Base-by-base conservation (phyloP, 2,329 filamentous ascomycete genomes). In the Parafenestella ontariensis region DNA sequence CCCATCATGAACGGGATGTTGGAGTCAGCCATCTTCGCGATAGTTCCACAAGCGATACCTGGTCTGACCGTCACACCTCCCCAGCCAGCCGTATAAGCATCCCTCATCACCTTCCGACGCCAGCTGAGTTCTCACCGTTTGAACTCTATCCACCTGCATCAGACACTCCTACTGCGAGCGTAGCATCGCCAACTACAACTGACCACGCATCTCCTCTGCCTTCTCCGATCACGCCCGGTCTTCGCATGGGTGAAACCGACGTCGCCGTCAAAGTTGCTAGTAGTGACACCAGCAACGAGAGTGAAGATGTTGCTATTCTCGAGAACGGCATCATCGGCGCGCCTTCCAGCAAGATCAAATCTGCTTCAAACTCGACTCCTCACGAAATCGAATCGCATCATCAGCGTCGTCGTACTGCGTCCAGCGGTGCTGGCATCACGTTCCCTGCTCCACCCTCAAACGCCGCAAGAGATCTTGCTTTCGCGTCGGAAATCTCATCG, bases 181-280 rank as follows among this genome's bases (percentile, higher is more conserved):
- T 68, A 6, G 58, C 63, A 17, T 73, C 72, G 2, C 70, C 70
- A 18, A 71, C 67, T 3, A 75, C 69, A 1, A 69, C 63, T 7
- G 66, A 62, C 18, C 70, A 70, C 41, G 56, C 66, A 1, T 73
- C 71, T 1, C 71, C 66, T 28, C 58, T 75, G 1, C 72, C 74
- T 11, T 76, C 73, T 0, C 74, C 74, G 0, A 52, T 74, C n/a
- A 76, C 74, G 0, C 74, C 74, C 4, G 68, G 69, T 10, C 60
- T 64, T 23, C 66, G 66, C 17, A 46, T 58, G 4, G 66, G 62
- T 7, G 71, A 73, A 28, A 51, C 47, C 13, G 71, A 70, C 24
- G 55, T 75, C 9, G 49, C 60, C 10, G 72, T 76, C 28, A 75
- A 74, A 51, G 73, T 76, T 11, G 74, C 72, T 7, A 67, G 62